Base-by-base conservation (phyloP, 164 flowering plant genomes). In the Kingdonia uniflora region DNA sequence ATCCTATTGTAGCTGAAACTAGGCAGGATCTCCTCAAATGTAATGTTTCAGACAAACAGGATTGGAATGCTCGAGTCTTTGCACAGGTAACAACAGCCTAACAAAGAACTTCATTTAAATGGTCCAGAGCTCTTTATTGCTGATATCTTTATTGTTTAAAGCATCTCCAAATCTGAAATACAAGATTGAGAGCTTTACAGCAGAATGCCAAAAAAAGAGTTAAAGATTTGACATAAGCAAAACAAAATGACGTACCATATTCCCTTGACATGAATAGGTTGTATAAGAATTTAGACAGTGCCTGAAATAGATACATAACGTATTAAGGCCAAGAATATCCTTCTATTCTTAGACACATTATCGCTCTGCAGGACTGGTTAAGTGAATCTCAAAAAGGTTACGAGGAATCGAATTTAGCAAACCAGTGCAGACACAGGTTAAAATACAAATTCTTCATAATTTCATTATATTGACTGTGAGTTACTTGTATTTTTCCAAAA, bases 401-500 rank as follows among this genome's bases (percentile, higher is more conserved):
- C 66, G 72, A 71, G 42, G 48, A 63, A 7, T 68, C 85, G 5
- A 64, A 76, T 39, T 49, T 82, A 51, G 78, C 71, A 59, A 65
- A 64, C 40, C 89, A 85, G 56, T 85, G 92, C 71, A 66, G 43
- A 14, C 68, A 77, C 60, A 77, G 85, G 85, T 76, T 22, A 24
- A 22, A 46, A 24, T 19, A 19, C 20, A 37, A 44, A 38, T 35
- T 20, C n/a, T 44, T 43, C 11, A n/a, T n/a, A n/a, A n/a, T 49
- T 1, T 13, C 23, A 29, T 51, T 19, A 8, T 51, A 19, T 49
- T 17, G 38, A 11, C 10, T 19, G 22, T 49, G 21, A 2, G 17
- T 11, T 45, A 5, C 0, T 41, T 5, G 43, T n/a, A 1, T 14
- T 14, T 19, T 41, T 41, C n/a, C n/a, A n/a, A n/a, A n/a, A n/a